These are phyloP conservation scores for Platanus orientalis DNA, from an alignment of 164 flowering plant species.

Conservation along the genomic window DNA sequence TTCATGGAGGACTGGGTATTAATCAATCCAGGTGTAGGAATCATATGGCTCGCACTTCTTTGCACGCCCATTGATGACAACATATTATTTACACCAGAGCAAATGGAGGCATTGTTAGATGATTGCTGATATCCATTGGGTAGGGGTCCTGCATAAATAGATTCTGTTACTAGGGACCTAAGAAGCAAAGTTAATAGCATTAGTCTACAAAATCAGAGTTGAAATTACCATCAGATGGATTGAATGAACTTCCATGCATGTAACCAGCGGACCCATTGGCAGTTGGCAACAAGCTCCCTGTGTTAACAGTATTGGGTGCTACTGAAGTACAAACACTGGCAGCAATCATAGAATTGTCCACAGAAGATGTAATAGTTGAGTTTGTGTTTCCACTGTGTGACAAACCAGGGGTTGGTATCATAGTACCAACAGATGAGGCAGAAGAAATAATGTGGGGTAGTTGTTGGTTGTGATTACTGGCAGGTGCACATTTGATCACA, in stretches of 20 bases:
- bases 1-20: constrained; percentile 48
- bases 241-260: constrained; percentile 46
- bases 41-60: constrained; percentile 77
- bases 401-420: constrained; percentile 99
- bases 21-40: constrained; percentile 90
- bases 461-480: constrained; percentile 41
- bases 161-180: constrained; percentile 1
- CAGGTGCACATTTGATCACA: constrained; percentile 32
- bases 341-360: constrained; percentile 44
- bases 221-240: constrained; percentile 53
- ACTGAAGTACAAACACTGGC: constrained; percentile 28
- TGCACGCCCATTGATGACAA: constrained; percentile 50
- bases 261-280: constrained; percentile 37
- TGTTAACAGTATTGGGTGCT: constrained; percentile 38
- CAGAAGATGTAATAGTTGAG: constrained; percentile 45
- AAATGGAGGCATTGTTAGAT: constrained; percentile 37
- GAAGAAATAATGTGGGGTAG: constrained; percentile 43
- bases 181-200: not conserved
- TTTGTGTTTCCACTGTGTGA: constrained; percentile 53
- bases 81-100: constrained; percentile 50
- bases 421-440: constrained; percentile 67
- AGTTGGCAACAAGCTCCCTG: constrained; percentile 48
- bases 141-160: constrained; percentile 48
- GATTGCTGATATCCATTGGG: constrained; percentile 78
- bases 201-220: not conserved